phyloP scores from a whole-genome alignment of 2,329 filamentous ascomycete species.

The Penicillium sp. region DNA sequence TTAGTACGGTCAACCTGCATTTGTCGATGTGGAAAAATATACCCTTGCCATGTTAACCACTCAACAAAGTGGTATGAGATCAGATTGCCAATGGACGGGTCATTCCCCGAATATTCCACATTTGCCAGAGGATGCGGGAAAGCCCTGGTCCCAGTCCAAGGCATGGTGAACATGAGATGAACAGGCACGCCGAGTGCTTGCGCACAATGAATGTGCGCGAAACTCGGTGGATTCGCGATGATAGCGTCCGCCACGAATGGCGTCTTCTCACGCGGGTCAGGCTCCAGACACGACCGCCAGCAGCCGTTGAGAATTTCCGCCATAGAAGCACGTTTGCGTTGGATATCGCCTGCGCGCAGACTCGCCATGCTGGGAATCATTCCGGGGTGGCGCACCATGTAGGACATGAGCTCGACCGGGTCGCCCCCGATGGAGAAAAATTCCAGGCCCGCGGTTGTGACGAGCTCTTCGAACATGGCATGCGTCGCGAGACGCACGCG shows the following conservation, averaged over 20 bases:
- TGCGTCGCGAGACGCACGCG: conserved; percentile 59
- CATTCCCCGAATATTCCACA: conserved; percentile 23
- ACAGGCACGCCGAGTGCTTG: conserved; percentile 51
- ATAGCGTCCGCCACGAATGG: conserved; percentile 56
- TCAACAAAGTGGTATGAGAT: conserved; percentile 50
- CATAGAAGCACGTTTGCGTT: conserved; percentile 34
- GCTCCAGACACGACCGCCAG: conserved; percentile 41
- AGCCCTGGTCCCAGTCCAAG: conserved; percentile 46
- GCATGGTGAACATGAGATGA: conserved; percentile 56
- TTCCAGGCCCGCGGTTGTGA: conserved; percentile 53
- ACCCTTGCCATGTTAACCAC: conserved; percentile 52
- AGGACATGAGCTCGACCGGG: conserved; percentile 53
- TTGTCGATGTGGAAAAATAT: too few relatives aligned
- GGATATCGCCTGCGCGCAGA: conserved; percentile 36
- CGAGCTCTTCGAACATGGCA: conserved; percentile 53
- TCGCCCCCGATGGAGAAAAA: conserved; percentile 60
- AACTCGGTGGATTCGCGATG: conserved; percentile 55
- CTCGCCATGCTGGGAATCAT: conserved; percentile 41
- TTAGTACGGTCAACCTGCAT: too few relatives aligned
- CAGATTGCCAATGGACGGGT: conserved; percentile 41
- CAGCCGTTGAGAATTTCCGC: conserved; percentile 40
- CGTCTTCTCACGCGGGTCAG: conserved; percentile 27
- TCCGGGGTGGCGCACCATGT: conserved; percentile 51
- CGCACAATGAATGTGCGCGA: conserved; percentile 54
- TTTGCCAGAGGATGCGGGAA: conserved; percentile 54